phyloP scores from a whole-genome alignment of 768 basidiomycete genomes.

The Auriculariales sp. region DNA sequence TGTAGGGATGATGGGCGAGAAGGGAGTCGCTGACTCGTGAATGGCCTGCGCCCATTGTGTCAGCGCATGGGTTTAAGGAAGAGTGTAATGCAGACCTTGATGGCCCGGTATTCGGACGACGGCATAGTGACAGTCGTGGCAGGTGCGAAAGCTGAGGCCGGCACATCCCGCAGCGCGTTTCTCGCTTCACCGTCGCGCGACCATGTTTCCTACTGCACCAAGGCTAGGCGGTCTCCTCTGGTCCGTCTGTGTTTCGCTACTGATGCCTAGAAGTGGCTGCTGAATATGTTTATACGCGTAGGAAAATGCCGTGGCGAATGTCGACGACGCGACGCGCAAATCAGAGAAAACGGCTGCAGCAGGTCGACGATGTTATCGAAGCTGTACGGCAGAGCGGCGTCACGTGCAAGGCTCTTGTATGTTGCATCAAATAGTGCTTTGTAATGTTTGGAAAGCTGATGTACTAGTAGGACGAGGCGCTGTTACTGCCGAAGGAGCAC shows the following conservation, averaged over 20 bases:
- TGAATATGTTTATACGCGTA: conserved; percentile 16
- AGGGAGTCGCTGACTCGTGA: conserved; percentile 53
- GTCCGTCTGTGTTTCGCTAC: conserved; percentile 25
- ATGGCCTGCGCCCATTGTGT: conserved; percentile 27
- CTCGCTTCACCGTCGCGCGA: conserved; percentile 55
- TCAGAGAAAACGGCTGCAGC: conserved; percentile 74
- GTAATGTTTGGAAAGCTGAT: too few relatives aligned
- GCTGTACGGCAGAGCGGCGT: conserved; percentile 75
- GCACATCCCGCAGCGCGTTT: too few relatives aligned
- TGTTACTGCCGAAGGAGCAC: conserved; percentile 80
- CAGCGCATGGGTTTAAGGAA: neutral
- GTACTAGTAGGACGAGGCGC: conserved; percentile 42
- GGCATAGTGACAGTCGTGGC: too few relatives aligned
- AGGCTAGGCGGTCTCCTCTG: conserved; percentile 70
- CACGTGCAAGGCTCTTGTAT: conserved; percentile 57
- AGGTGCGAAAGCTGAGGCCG: too few relatives aligned
- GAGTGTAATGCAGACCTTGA: neutral
- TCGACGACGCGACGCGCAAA: conserved; percentile 88
- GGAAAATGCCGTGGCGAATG: conserved; percentile 92
- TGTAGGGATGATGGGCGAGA: conserved; percentile 55
- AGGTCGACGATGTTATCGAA: conserved; percentile 87
- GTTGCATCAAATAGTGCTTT: too few relatives aligned
- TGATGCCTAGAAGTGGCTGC: too few relatives aligned
- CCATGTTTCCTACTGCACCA: conserved; percentile 45
- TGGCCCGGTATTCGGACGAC: neutral